Evolutionary conservation across 2,329 filamentous ascomycete species (phyloP).

Genomic region (Colletotrichum australisinense): DNA sequence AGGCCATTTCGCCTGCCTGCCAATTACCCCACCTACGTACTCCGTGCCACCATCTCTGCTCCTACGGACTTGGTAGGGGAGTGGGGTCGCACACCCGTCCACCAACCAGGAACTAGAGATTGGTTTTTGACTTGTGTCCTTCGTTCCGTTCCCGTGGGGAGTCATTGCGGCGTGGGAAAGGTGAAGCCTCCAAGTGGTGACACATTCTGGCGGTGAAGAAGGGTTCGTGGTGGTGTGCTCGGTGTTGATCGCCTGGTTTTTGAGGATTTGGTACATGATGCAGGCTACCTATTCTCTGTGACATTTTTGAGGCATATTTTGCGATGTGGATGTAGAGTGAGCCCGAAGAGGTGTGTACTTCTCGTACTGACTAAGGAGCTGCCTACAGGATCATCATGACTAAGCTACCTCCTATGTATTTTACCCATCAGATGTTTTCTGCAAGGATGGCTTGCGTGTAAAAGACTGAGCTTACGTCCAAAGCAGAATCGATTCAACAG

Average conservation of each 20-base stretch:
- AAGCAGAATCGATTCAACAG: too few relatives aligned
- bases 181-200: background rate
- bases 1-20: background rate
- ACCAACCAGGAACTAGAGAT: background rate
- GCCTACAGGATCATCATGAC: too few relatives aligned
- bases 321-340: too few relatives aligned
- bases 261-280: background rate
- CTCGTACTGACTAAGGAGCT: too few relatives aligned
- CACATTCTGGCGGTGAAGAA: constrained; percentile 31
- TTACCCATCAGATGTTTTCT: too few relatives aligned
- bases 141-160: background rate
- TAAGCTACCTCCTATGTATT: fast-evolving
- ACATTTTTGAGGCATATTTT: too few relatives aligned
- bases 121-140: background rate
- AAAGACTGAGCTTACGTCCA: too few relatives aligned
- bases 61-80: constrained; percentile 6
- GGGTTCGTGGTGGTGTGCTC: background rate
- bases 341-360: too few relatives aligned
- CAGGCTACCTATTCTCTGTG: background rate
- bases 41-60: background rate
- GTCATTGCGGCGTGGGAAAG: constrained; percentile 4
- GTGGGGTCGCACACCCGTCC: background rate
- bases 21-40: background rate
- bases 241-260: background rate
- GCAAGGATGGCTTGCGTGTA: background rate